Evolutionary conservation across 257 asterid genomes (phyloP).

Genomic region (Verbena officinalis): DNA sequence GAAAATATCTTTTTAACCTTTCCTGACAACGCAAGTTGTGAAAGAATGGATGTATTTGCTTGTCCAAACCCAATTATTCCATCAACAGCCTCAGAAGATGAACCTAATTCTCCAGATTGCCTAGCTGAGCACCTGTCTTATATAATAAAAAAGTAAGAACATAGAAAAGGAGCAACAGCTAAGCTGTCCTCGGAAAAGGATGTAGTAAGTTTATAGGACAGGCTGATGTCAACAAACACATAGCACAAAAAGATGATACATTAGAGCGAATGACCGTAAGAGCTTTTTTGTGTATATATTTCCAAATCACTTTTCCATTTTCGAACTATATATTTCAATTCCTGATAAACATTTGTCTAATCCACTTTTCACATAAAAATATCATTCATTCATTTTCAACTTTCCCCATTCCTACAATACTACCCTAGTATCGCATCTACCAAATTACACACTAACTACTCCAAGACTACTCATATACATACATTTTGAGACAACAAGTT

Average conservation of each 20-base stretch:
- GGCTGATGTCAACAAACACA: conserved; percentile 1
- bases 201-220: conserved; percentile 10
- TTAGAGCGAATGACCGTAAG: not conserved
- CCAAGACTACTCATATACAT: too few relatives aligned
- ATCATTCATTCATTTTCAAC: too few relatives aligned
- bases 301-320: too few relatives aligned
- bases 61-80: conserved; percentile 98
- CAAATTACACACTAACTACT: too few relatives aligned
- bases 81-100: conserved; percentile 89
- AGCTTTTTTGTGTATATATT: too few relatives aligned
- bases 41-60: conserved; percentile 86
- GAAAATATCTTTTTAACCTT: conserved; percentile 81
- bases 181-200: too few relatives aligned
- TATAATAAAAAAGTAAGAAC: conserved; percentile 27
- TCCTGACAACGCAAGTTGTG: conserved; percentile 84
- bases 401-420: too few relatives aligned
- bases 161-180: not conserved
- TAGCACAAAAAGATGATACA: not conserved
- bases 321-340: too few relatives aligned
- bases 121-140: conserved; percentile 78
- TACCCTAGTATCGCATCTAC: too few relatives aligned
- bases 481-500: too few relatives aligned
- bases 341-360: too few relatives aligned
- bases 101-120: conserved; percentile 89
- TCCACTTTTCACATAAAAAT: too few relatives aligned